Conservation (phyloP, 2,329 filamentous ascomycete genomes). For the Lasiodiplodia hormozganensis region DNA sequence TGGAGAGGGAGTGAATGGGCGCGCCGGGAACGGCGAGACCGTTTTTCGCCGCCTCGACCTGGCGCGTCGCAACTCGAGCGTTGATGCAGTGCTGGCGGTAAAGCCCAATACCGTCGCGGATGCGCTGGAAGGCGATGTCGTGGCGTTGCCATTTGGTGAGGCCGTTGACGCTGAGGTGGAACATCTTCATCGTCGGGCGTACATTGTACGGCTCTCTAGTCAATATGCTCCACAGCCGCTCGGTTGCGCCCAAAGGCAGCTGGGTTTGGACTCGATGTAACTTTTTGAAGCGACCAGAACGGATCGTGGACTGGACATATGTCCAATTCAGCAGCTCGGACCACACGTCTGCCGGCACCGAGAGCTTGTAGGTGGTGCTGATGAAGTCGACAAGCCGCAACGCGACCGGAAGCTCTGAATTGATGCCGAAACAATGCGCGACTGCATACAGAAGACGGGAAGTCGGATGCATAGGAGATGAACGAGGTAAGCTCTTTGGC, state of each 20-base stretch:
- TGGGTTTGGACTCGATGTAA: slow-evolving; percentile 37
- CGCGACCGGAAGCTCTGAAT: slow-evolving; percentile 66
- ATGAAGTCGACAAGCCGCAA: slow-evolving; percentile 68
- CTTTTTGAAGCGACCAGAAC: slow-evolving; percentile 39
- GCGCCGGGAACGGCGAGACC: background rate
- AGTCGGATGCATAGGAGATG: slow-evolving; percentile 66
- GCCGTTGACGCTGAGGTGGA: slow-evolving; percentile 45
- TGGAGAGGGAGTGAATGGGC: background rate
- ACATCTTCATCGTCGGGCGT: slow-evolving; percentile 64
- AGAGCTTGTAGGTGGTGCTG: slow-evolving; percentile 64
- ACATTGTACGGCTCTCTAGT: slow-evolving; percentile 63
- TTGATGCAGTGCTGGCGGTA: background rate
- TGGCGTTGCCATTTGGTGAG: slow-evolving; percentile 7
- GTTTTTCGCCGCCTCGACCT: background rate
- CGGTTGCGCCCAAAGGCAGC: slow-evolving; percentile 55
- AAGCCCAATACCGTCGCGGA: background rate
- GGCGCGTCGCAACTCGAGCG: background rate
- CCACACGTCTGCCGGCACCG: slow-evolving; percentile 68
- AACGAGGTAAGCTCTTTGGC: slow-evolving; percentile 50
- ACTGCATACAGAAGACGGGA: slow-evolving; percentile 66
- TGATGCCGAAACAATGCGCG: slow-evolving; percentile 73
- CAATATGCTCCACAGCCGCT: slow-evolving; percentile 66
- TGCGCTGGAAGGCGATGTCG: background rate
- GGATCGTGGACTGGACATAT: slow-evolving; percentile 59
- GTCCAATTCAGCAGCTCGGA: slow-evolving; percentile 71